Conservation (phyloP, 225 moss, liverwort and hornwort genomes). For the Sphagnum contortum region DNA sequence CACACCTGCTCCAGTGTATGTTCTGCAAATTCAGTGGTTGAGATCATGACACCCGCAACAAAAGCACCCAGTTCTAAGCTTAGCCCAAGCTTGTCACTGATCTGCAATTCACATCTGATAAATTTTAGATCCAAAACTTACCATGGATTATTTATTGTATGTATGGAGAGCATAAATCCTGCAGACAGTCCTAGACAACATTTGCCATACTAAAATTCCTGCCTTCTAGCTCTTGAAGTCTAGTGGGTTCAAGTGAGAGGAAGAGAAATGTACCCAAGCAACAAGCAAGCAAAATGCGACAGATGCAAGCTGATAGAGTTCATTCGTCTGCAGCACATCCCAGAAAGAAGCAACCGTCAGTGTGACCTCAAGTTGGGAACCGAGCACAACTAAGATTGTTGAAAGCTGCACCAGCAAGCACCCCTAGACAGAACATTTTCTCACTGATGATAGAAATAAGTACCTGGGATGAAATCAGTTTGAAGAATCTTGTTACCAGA, state of each 20-base stretch:
- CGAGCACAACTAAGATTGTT: no score
- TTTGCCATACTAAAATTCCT: no score
- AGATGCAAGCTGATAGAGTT: conserved; percentile 86
- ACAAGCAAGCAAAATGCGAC: conserved; percentile 95
- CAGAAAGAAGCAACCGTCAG: no score
- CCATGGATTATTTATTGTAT: not conserved
- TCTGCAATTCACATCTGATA: conserved; percentile 22
- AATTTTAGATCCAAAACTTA: not conserved
- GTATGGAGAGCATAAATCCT: no score
- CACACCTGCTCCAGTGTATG: conserved; percentile 89
- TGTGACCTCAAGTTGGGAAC: no score
- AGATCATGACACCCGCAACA: conserved; percentile 97
- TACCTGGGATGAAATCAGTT: conserved; percentile 72
- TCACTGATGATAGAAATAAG: not conserved
- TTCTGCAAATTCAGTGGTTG: conserved; percentile 82
- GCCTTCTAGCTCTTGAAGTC: no score
- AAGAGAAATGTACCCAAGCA: conserved; percentile 51
- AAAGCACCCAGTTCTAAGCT: conserved; percentile 99
- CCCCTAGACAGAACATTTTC: no score
- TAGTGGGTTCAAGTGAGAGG: no score
- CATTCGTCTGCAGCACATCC: conserved; percentile 57
- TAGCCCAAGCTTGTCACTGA: conserved; percentile 89
- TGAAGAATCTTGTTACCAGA: conserved; percentile 79
- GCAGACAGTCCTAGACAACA: no score
- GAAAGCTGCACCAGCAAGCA: no score